These are phyloP conservation scores for Protomyces inundatus DNA, from an alignment of 1,139 yeast genomes.

Conservation along the genomic window DNA sequence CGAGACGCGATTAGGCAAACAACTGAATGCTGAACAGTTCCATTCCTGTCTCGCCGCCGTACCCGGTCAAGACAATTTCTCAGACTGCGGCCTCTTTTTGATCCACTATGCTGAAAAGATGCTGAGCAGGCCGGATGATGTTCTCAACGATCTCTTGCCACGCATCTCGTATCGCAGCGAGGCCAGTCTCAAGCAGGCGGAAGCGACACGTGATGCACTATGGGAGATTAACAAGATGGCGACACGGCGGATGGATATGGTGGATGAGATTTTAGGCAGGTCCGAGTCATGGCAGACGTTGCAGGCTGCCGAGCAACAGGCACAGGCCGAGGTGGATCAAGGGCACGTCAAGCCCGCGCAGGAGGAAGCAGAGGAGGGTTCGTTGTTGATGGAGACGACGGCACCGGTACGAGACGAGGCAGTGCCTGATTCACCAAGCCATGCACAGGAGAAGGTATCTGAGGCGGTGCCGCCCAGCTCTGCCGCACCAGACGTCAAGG, in stretches of 20 bases:
- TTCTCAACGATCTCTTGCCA: conserved; percentile 1
- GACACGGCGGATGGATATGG: conserved; percentile 13
- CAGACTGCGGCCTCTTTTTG: conserved; percentile 94
- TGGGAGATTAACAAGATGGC: conserved; percentile 16
- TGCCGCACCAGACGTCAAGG: too few species aligned
- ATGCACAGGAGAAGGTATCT: too few species aligned
- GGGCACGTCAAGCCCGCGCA: neutral
- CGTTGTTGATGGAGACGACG: neutral
- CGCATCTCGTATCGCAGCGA: neutral
- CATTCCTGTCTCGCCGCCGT: conserved; percentile 51
- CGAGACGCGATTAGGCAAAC: conserved; percentile 53
- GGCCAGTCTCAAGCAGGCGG: neutral
- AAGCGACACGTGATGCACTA: conserved; percentile 6
- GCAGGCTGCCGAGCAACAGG: neutral
- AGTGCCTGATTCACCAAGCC: too few species aligned
- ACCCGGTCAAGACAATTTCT: conserved; percentile 80
- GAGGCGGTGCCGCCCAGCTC: too few species aligned
- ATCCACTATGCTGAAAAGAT: conserved; percentile 70
- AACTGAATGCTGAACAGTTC: conserved; percentile 46
- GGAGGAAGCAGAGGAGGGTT: neutral
- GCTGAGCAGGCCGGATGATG: conserved; percentile 47
- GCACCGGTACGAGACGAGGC: neutral
- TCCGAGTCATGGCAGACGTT: conserved; percentile 2
- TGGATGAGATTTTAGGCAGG: conserved; percentile 2
- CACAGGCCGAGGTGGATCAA: neutral